Evolutionary conservation across 257 asterid genomes (phyloP).

Genomic region (Ocimum tenuiflorum): DNA sequence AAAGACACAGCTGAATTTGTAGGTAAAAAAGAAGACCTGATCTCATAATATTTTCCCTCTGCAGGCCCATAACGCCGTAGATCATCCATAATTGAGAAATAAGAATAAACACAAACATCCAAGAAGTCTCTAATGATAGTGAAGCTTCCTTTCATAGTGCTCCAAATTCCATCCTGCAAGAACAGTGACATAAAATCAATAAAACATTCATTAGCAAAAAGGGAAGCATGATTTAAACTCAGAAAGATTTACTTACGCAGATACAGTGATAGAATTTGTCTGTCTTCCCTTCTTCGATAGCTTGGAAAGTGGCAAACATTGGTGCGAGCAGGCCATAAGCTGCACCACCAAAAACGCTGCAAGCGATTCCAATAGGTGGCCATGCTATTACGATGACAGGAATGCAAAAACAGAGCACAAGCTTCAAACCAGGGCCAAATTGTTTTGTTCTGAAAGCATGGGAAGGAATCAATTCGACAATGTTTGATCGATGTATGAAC

Average conservation of each 20-base stretch:
- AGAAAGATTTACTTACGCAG: constrained; percentile 36
- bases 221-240: background rate
- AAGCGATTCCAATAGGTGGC: constrained; percentile 50
- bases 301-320: constrained; percentile 71
- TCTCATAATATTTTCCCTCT: constrained; percentile 67
- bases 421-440: constrained; percentile 70
- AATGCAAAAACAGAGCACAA: constrained; percentile 41
- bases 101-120: constrained; percentile 69
- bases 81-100: constrained; percentile 74
- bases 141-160: constrained; percentile 54
- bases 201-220: constrained; percentile 6
- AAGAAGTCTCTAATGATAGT: constrained; percentile 66
- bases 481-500: background rate
- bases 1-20: background rate
- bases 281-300: constrained; percentile 65
- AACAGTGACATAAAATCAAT: constrained; percentile 1
- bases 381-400: constrained; percentile 42
- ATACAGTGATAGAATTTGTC: constrained; percentile 67
- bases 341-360: constrained; percentile 58
- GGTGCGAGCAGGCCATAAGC: constrained; percentile 83
- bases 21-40: constrained; percentile 44
- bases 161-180: constrained; percentile 87
- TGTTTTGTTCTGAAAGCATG: constrained; percentile 54
- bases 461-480: background rate
- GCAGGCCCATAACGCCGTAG: constrained; percentile 43